Conservation (phyloP, 768 basidiomycete species). For the Mycena belliarum region DNA sequence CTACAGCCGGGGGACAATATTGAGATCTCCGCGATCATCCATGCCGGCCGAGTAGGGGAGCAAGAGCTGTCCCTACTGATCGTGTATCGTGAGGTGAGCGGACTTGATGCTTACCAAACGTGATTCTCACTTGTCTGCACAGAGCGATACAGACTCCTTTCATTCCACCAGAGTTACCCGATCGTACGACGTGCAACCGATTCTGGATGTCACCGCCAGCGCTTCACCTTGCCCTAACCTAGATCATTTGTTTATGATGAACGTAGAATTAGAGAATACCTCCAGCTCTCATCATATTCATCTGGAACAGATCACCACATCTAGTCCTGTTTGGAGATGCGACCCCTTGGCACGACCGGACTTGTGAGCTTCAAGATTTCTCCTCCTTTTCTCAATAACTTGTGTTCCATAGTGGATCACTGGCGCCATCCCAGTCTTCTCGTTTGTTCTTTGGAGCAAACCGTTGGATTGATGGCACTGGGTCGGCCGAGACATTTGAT, state of each 20-base stretch:
- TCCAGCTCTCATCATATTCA: conserved; percentile 40
- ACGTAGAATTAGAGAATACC: conserved; percentile 58
- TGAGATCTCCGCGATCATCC: conserved; percentile 54
- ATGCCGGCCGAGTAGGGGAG: conserved; percentile 48
- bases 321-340: conserved; percentile 74
- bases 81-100: conserved; percentile 61
- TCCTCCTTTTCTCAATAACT: conserved; percentile 15
- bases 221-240: conserved; percentile 51
- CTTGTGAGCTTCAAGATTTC: conserved; percentile 41
- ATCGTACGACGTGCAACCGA: conserved; percentile 58
- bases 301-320: conserved; percentile 58
- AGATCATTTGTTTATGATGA: conserved; percentile 53
- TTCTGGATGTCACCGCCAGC: conserved; percentile 54
- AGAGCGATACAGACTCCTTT: conserved; percentile 56
- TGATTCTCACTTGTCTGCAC: conserved; percentile 11
- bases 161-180: conserved; percentile 57
- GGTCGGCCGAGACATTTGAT: conserved; percentile 42
- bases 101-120: neutral
- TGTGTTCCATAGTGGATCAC: conserved; percentile 33
- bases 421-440: conserved; percentile 52
- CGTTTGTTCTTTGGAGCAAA: conserved; percentile 45
- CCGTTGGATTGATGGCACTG: conserved; percentile 37
- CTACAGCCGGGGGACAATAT: conserved; percentile 51
- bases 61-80: conserved; percentile 63
- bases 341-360: conserved; percentile 35